Conservation (phyloP, 1,284 basidiomycete species). For the Leccinum discolor region DNA sequence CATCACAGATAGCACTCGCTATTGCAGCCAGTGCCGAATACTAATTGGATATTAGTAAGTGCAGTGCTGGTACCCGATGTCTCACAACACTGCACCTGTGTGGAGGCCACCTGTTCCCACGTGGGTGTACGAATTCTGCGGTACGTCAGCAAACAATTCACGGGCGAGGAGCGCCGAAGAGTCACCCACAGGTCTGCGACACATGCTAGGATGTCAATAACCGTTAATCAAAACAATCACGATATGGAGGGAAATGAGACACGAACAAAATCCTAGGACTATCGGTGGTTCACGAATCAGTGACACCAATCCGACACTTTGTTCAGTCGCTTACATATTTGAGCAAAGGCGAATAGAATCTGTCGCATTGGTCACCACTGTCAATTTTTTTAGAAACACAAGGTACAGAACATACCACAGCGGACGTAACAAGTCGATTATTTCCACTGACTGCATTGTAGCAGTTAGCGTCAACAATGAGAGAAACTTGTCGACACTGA, state of each 20-base stretch:
- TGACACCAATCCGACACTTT: neutral
- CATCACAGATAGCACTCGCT: conserved; percentile 20
- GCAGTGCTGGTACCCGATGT: neutral
- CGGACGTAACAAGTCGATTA: conserved; percentile 14
- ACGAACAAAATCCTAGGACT: conserved; percentile 23
- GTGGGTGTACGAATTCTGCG: conserved; percentile 13
- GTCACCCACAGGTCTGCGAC: conserved; percentile 6
- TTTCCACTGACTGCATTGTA: conserved; percentile 19
- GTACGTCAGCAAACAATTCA: neutral
- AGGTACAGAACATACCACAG: conserved; percentile 15
- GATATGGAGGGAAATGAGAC: neutral
- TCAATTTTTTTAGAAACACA: neutral
- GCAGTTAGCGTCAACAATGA: neutral
- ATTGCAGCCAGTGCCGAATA: conserved; percentile 6
- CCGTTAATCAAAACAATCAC: neutral
- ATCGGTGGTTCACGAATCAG: neutral
- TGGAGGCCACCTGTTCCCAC: neutral
- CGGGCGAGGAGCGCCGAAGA: neutral
- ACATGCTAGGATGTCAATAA: conserved; percentile 7
- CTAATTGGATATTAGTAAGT: conserved; percentile 5
- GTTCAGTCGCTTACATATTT: conserved; percentile 14
- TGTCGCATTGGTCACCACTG: neutral
- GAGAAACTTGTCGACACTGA: neutral
- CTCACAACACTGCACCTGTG: conserved; percentile 4
- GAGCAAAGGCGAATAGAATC: conserved; percentile 9